Conservation (phyloP, 2,329 filamentous ascomycete genomes). For the Pseudocercospora eumusae region DNA sequence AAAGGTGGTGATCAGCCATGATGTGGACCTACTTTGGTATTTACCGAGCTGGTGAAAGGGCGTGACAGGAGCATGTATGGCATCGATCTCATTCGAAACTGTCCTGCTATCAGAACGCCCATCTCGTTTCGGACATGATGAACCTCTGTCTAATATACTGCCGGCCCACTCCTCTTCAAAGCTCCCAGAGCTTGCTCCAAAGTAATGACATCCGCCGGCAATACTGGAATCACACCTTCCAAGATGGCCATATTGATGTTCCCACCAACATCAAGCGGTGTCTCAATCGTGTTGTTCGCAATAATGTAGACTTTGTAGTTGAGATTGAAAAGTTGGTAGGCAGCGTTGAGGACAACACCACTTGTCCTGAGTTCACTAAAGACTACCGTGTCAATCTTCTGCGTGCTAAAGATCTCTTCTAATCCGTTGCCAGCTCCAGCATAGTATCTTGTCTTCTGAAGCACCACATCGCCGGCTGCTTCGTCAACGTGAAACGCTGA, state of each 20-base stretch:
- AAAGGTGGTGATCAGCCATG: neutral
- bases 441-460: conserved; percentile 49
- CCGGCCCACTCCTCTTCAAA: conserved; percentile 33
- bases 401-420: conserved; percentile 45
- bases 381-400: conserved; percentile 47
- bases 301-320: conserved; percentile 46
- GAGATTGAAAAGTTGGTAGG: conserved; percentile 48
- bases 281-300: conserved; percentile 39
- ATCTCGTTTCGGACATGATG: neutral
- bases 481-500: conserved; percentile 38
- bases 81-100: too few species aligned
- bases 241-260: conserved; percentile 36
- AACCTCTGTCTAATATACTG: conserved; percentile 29
- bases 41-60: too few species aligned
- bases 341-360: conserved; percentile 48
- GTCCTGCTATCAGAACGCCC: too few species aligned
- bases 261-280: conserved; percentile 26
- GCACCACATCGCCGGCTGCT: conserved; percentile 40
- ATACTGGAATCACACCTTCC: conserved; percentile 36
- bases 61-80: too few species aligned
- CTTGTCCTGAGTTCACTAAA: conserved; percentile 46
- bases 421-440: conserved; percentile 46
- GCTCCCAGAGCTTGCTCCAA: conserved; percentile 38
- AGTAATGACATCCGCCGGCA: conserved; percentile 39
- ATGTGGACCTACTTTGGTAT: too few species aligned